These are phyloP conservation scores for Bolboschoenoplectus hybrid DNA, from an alignment of 202 grass and related monocot genomes.

Conservation along the genomic window DNA sequence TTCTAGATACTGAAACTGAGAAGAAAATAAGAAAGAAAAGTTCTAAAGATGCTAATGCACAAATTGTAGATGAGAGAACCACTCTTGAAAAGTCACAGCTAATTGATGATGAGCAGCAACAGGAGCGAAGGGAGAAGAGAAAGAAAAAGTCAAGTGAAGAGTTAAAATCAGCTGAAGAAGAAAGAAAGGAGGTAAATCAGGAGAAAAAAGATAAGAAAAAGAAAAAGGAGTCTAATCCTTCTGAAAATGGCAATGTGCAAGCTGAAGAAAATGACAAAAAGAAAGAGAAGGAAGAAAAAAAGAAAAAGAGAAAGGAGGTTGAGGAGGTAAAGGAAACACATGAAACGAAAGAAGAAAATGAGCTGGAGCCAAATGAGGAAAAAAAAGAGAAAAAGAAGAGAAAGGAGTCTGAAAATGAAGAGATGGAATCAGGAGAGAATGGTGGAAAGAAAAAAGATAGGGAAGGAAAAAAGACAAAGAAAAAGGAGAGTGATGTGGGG, in stretches of 20 bases:
- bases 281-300: no score
- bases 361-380: constrained; percentile 34
- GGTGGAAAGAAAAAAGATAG: constrained; percentile 36
- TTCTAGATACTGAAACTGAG: constrained; percentile 6
- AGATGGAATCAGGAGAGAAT: constrained; percentile 31
- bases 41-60: no score
- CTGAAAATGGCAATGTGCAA: not conserved
- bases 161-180: constrained; percentile 34
- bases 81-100: no score
- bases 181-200: constrained; percentile 31
- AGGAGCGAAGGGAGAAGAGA: constrained; percentile 36
- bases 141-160: constrained; percentile 50
- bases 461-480: constrained; percentile 26
- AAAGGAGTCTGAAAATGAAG: constrained; percentile 22
- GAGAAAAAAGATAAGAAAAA: constrained; percentile 42
- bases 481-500: not conserved
- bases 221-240: constrained; percentile 22
- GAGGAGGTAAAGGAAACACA: constrained; percentile 21
- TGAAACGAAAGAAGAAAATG: constrained; percentile 17
- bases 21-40: constrained; percentile 52
- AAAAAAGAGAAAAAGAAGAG: constrained; percentile 41
- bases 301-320: not conserved
- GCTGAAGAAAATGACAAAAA: not conserved
- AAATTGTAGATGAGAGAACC: no score
- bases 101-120: constrained; percentile 1